Percentiles rank a stretch among this genome's conserved stretches.
Conservation (phyloP, 1,284 basidiomycete genomes). For the Taiwanofungus camphoratus region DNA sequence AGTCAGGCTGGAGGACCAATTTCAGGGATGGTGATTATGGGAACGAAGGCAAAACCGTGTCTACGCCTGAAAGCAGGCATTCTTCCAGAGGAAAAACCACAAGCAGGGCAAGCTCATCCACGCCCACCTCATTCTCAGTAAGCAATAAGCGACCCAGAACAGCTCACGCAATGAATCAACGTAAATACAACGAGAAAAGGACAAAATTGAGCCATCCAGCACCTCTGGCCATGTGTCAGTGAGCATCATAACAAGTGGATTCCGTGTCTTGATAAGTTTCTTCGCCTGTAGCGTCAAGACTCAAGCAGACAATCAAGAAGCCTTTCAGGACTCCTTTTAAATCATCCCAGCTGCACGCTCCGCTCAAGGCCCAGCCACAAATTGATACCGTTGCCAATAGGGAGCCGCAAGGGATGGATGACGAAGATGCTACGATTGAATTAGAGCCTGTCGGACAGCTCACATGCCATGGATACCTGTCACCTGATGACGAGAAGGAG, state of each 20-base stretch:
- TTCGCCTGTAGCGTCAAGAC: conserved; percentile 26
- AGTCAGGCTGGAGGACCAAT: conserved; percentile 4
- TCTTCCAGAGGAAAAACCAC: no score
- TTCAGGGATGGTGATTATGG: conserved; percentile 6
- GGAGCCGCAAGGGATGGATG: background rate
- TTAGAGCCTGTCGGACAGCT: background rate
- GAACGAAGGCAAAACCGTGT: background rate
- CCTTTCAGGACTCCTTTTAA: conserved; percentile 40
- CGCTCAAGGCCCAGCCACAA: conserved; percentile 10
- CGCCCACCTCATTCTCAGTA: no score
- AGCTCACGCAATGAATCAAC: background rate
- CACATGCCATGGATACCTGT: background rate
- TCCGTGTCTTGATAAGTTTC: conserved; percentile 7
- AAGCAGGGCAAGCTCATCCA: no score
- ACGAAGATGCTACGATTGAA: background rate
- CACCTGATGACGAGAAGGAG: background rate
- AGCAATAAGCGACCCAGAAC: no score
- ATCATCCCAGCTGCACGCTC: conserved; percentile 10
- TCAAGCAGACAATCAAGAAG: conserved; percentile 50
- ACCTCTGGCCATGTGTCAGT: conserved; percentile 28
- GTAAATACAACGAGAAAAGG: background rate
- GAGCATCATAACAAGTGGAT: conserved; percentile 26
- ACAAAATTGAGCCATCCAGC: background rate
- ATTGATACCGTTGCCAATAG: background rate
- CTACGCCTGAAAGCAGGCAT: background rate